Conservation (phyloP, 2,329 filamentous ascomycete genomes). For the Paraconiothyrium brasiliense region DNA sequence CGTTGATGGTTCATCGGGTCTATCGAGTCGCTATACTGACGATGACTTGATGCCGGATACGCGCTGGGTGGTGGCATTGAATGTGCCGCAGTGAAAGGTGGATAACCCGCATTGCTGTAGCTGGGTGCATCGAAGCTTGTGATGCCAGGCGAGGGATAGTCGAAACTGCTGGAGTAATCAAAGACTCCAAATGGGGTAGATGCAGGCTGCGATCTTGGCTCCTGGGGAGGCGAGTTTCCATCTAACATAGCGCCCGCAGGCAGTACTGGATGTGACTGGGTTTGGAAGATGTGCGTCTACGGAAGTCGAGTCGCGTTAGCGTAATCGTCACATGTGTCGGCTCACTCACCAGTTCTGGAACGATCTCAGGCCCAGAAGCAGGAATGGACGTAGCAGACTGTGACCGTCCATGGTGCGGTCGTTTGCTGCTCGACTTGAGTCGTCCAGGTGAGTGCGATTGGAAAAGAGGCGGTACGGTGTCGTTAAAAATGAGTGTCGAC, state of each 20-base stretch:
- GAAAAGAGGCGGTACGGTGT: constrained; percentile 32
- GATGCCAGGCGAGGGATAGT: constrained; percentile 32
- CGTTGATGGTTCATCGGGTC: constrained; percentile 37
- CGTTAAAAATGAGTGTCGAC: constrained; percentile 41
- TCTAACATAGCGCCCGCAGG: constrained; percentile 25
- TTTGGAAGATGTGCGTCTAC: constrained; percentile 24
- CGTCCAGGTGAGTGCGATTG: constrained; percentile 28
- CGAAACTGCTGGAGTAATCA: constrained; percentile 34
- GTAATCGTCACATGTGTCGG: neutral
- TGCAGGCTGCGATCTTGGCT: constrained; percentile 14
- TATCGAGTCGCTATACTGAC: constrained; percentile 19
- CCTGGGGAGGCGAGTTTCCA: constrained; percentile 25
- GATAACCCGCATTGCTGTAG: constrained; percentile 25
- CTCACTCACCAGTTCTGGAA: constrained; percentile 35
- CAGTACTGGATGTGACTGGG: constrained; percentile 25
- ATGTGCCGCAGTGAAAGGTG: constrained; percentile 29
- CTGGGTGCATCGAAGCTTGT: constrained; percentile 29
- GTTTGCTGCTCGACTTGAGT: constrained; percentile 20
- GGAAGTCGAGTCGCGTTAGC: neutral
- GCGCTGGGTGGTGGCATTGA: constrained; percentile 42
- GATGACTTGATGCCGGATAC: constrained; percentile 17
- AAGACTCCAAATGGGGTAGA: constrained; percentile 25
- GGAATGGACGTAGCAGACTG: constrained; percentile 35
- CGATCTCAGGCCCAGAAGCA: constrained; percentile 34
- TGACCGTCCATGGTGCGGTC: constrained; percentile 34